Evolutionary conservation across 192 early-diverging fungal genomes (phyloP), one percentile per base, ranked within the genome.

Genomic region (Podila clonocystis): DNA sequence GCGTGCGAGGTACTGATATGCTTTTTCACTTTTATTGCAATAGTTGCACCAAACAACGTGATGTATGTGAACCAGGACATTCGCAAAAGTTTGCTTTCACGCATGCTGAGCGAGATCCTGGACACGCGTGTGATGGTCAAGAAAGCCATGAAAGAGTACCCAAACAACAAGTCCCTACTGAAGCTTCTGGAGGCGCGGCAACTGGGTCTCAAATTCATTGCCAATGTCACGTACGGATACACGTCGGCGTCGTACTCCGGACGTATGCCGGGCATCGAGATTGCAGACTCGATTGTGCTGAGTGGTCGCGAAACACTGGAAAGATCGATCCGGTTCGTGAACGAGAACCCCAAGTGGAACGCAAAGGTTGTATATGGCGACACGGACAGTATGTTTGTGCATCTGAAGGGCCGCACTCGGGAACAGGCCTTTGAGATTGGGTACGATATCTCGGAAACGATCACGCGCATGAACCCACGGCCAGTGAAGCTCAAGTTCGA

Each of bases 221-320:
- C 96, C 30, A 99, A 99, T 69, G 96, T 97, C 17, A 97, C 95
- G 1, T 97, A 96, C 69, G 96, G 95, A 7, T 98, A 95, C 74
- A 88, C 92, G 0, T 90, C 91, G 1, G 95, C 95, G 0, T 90
- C 89, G 28, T 96, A 88, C 82, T 95, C 95, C 1, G 96, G 96
- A 0, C 85, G 95, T 2, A 97, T 97, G 96, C 97, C 97, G 2
- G 93, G 91, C 50, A 87, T 88, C 2, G 96, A 96, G 26, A 93
- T 98, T 69, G 94, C 95, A 6, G 97, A 98, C 70, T 92, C 94
- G 4, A 97, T 98, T 70, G 95, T 98, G 0, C 90, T 93, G 70
- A 92, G 93, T 17, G 96, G 93, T 2, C 91, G 96, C 11, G 93
- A 94, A 34, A 95, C 89, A 0, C 82, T 98, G 50, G 95, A 98